Evolutionary conservation across 2,329 filamentous ascomycete species (phyloP), one percentile per base, ranked within the genome.

Genomic region (Fusarium avenaceum): DNA sequence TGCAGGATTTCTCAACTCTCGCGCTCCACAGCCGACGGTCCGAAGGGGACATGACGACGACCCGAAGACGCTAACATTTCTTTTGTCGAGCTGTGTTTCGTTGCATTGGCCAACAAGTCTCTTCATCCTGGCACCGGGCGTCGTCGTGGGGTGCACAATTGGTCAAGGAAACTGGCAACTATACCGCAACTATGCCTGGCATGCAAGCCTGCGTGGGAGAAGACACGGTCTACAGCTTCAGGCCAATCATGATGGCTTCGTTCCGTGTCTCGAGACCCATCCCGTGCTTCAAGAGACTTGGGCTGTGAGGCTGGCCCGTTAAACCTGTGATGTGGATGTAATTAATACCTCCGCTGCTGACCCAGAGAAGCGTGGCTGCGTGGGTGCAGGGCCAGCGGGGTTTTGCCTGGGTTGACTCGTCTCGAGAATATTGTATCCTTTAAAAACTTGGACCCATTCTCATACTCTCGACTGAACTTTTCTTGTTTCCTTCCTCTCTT

Each of bases 31-130:
- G 57, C 72, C 72, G 72, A 74, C 61, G 71, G 64, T 56, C 72
- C 72, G 72, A 74, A 73, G 58, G 49, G 58, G 49, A 52, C 48
- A 46, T 65, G 64, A 74, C 72, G 72, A 74, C 72, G 72, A 73
- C 67, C 72, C 72, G 72, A 73, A 71, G 62, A 26, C 72, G 68
- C 72, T 73, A 74, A 53, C 48, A 35, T 57, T 65, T 48, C 43
- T 59, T n/a, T 59, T n/a, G 49, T 32, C 26, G 33, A 58, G 48
- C 50, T 54, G 45, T 19, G 48, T 43, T 47, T 63, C 57, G 60
- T 50, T 46, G 47, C 61, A 71, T 72, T 74, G 67, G 72, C 60
- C 44, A 51, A 40, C n/a, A 24, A 47, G 24, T 51, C 20, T 57
- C 51, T 54, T 67, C 26, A 63, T 65, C 64, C 63, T 46, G 51